Evolutionary conservation across 495 filamentous ascomycete species (phyloP).

Genomic region (Ascodesmis nigricans): DNA sequence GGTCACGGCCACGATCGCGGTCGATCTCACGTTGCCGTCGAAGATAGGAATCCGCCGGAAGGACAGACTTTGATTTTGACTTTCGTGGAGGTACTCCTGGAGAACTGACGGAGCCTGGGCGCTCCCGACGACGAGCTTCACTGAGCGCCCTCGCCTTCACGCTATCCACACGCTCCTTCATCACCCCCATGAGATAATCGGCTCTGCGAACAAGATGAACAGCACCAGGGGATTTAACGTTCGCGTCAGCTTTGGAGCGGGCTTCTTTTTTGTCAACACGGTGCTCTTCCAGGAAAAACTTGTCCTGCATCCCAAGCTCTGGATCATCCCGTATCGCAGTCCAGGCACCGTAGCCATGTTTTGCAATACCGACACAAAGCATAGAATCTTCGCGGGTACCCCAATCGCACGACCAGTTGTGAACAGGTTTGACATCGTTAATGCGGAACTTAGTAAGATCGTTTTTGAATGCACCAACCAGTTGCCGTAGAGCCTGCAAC

Average conservation of each 20-base stretch:
- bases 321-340: constrained; percentile 73
- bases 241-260: constrained; percentile 54
- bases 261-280: constrained; percentile 94
- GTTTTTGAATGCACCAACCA: constrained; percentile 39
- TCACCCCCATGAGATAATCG: constrained; percentile 77
- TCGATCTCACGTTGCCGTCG: constrained; percentile 27
- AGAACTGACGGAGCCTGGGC: constrained; percentile 14
- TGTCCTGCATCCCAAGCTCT: constrained; percentile 67
- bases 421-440: constrained; percentile 70
- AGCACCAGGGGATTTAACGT: constrained; percentile 77
- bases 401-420: constrained; percentile 69
- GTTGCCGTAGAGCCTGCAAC: constrained; percentile 59
- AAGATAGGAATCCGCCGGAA: constrained; percentile 25
- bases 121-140: constrained; percentile 29
- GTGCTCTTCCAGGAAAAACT: constrained; percentile 93
- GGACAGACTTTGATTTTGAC: constrained; percentile 24
- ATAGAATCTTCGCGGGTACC: constrained; percentile 86
- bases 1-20: constrained; percentile 21
- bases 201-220: constrained; percentile 89
- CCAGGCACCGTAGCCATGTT: constrained; percentile 92
- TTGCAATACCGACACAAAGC: constrained; percentile 78
- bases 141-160: constrained; percentile 14
- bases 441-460: constrained; percentile 54
- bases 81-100: constrained; percentile 26
- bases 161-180: constrained; percentile 35